Evolutionary conservation across 345 rosid genomes (phyloP).

Genomic region (Arabidopsis suecica): DNA sequence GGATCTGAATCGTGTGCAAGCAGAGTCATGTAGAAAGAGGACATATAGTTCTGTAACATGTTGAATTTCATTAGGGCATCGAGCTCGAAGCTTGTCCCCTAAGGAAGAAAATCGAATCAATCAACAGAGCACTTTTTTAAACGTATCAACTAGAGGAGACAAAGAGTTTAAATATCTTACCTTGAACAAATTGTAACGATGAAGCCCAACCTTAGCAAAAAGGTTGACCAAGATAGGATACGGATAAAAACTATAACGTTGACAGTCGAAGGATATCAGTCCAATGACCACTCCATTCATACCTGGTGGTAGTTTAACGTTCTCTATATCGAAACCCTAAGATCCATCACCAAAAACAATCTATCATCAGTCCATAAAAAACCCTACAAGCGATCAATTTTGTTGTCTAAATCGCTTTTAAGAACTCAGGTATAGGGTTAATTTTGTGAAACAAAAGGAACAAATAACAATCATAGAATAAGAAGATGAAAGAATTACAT

Average conservation of each 20-base stretch:
- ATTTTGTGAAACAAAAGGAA: neutral
- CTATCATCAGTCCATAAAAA: neutral
- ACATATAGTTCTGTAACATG: neutral
- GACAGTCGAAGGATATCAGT: neutral
- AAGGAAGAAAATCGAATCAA: neutral
- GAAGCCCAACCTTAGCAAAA: conserved; percentile 13
- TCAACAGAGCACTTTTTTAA: no score
- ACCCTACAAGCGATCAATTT: no score
- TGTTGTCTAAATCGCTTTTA: no score
- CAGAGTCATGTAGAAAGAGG: conserved; percentile 6
- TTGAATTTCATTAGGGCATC: neutral
- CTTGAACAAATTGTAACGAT: neutral
- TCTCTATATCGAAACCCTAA: conserved; percentile 8
- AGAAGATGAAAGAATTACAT: conserved; percentile 1
- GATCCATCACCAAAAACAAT: neutral
- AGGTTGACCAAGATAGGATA: neutral
- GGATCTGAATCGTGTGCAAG: neutral
- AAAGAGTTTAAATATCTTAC: neutral
- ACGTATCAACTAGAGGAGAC: neutral
- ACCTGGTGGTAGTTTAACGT: neutral
- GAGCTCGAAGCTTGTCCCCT: neutral
- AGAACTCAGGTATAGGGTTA: neutral
- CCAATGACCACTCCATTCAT: neutral
- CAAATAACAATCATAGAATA: neutral
- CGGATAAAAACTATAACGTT: neutral